Percentiles rank a stretch among this genome's conserved stretches.
These are phyloP conservation scores for Rhodotorula kratochvilovae DNA, from an alignment of 768 basidiomycete species.

Conservation along the genomic window DNA sequence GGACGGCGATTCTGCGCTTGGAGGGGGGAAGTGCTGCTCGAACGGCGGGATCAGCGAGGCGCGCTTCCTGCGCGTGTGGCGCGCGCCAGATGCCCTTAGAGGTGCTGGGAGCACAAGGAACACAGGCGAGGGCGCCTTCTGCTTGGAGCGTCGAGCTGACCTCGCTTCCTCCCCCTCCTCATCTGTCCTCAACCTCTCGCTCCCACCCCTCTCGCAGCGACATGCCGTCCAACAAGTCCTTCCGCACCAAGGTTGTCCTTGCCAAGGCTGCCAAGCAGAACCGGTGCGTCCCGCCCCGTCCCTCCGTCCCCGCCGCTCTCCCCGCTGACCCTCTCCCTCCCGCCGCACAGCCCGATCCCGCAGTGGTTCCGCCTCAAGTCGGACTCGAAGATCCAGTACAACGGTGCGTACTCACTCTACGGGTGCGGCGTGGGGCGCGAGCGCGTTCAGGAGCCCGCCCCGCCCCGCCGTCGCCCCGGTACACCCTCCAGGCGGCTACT, in stretches of 20 bases:
- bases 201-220: conserved; percentile 19
- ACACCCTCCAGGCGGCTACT: not conserved
- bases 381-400: conserved; percentile 79
- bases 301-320: not conserved
- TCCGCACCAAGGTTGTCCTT: conserved; percentile 93
- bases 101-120: no score
- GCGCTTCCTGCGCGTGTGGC: no score
- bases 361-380: conserved; percentile 97
- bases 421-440: no score
- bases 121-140: not conserved
- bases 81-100: no score
- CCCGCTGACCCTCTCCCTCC: not conserved
- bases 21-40: not conserved
- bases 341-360: conserved; percentile 74
- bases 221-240: conserved; percentile 95
- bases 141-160: not conserved
- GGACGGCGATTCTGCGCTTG: not conserved
- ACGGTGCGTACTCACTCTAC: not conserved
- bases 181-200: not conserved
- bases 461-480: not conserved
- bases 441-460: not conserved
- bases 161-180: not conserved
- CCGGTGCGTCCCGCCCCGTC: conserved; percentile 57
- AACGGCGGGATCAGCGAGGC: not conserved
- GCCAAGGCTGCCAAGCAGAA: conserved; percentile 96